phyloP scores from a whole-genome alignment of 352 stramenopile species.

The Phytophthora multivora region DNA sequence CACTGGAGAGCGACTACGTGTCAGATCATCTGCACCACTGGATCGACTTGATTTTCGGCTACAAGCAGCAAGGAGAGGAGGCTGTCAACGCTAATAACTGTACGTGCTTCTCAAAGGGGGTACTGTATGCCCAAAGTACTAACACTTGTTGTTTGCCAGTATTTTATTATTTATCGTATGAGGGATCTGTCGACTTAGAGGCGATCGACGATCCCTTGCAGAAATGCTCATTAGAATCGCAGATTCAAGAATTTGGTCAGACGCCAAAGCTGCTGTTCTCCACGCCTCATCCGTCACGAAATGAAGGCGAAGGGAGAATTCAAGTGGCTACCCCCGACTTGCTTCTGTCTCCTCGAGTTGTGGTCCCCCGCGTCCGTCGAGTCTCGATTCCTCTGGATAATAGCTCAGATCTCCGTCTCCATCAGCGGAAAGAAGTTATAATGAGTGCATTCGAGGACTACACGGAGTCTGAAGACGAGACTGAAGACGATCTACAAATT shows the following conservation, averaged over 20 bases:
- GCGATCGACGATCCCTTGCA: constrained; percentile 88
- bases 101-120: constrained; percentile 25
- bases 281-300: constrained; percentile 66
- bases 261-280: constrained; percentile 85
- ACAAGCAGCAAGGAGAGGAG: constrained; percentile 94
- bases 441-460: constrained; percentile 36
- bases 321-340: constrained; percentile 58
- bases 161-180: constrained; percentile 92
- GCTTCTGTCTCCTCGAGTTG: constrained; percentile 46
- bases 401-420: constrained; percentile 14
- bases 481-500: constrained; percentile 10
- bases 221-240: constrained; percentile 91
- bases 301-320: constrained; percentile 50
- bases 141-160: constrained; percentile 39
- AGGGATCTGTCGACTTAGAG: constrained; percentile 85
- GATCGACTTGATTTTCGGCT: constrained; percentile 99
- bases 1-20: constrained; percentile 97
- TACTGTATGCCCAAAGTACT: neutral
- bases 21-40: constrained; percentile 95
- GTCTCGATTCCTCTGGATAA: constrained; percentile 22
- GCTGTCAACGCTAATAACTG: constrained; percentile 86
- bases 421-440: constrained; percentile 26
- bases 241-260: constrained; percentile 94
- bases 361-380: constrained; percentile 20
- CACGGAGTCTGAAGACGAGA: constrained; percentile 46